Evolutionary conservation across 805 yeast genomes (phyloP).

Genomic region (Nakazawaea ishiwadae): DNA sequence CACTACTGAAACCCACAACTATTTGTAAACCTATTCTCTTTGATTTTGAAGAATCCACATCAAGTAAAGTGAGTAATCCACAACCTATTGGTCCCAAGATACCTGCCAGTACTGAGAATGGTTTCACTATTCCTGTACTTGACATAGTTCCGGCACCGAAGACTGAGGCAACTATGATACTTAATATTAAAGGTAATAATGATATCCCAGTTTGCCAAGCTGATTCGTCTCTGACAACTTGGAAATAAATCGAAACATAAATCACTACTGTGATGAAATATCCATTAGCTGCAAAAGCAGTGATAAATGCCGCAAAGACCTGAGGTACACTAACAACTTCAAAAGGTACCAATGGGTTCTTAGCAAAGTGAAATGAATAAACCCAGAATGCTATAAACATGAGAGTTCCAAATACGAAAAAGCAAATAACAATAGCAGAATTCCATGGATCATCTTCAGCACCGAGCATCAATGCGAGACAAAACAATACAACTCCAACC

Average conservation of each 20-base stretch:
- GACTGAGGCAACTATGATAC: constrained; percentile 33
- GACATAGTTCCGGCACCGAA: constrained; percentile 33
- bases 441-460: constrained; percentile 49
- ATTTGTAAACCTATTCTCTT: constrained; percentile 41
- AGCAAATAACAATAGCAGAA: constrained; percentile 46
- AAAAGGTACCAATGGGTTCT: constrained; percentile 41
- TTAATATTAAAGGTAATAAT: constrained; percentile 36
- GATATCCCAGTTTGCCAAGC: constrained; percentile 43
- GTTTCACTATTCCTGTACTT: constrained; percentile 35
- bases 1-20: constrained; percentile 42
- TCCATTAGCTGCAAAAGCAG: constrained; percentile 31
- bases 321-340: constrained; percentile 33
- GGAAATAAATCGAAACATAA: constrained; percentile 44
- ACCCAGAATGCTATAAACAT: constrained; percentile 28
- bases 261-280: constrained; percentile 34
- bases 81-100: constrained; percentile 35
- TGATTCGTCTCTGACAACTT: constrained; percentile 35
- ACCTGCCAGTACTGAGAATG: constrained; percentile 31
- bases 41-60: constrained; percentile 29
- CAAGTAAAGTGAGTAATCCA: constrained; percentile 40
- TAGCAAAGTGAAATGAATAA: constrained; percentile 38
- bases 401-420: constrained; percentile 42
- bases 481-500: constrained; percentile 37
- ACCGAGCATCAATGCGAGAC: constrained; percentile 51
- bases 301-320: constrained; percentile 33